These are phyloP conservation scores for Chamaenerion angustifolium DNA, from an alignment of 345 rosid genomes.

Conservation along the genomic window DNA sequence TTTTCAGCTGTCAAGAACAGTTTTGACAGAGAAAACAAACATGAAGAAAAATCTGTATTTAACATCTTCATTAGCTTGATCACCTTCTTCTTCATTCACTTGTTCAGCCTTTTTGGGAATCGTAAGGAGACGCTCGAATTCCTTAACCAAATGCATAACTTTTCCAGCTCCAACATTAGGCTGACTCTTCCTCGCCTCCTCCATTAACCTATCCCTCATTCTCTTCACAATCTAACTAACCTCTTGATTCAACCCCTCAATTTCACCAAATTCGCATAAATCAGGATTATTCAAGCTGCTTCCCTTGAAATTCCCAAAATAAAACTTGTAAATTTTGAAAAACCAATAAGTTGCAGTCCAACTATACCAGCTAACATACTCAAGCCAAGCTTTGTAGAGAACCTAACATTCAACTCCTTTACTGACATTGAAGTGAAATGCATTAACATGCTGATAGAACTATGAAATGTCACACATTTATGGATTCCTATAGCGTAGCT, in stretches of 20 bases:
- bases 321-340: too few relatives aligned
- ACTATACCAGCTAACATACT: too few relatives aligned
- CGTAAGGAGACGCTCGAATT: slow-evolving; percentile 51
- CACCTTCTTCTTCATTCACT: too few relatives aligned
- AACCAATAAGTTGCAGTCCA: too few relatives aligned
- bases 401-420: too few relatives aligned
- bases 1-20: slow-evolving; percentile 48
- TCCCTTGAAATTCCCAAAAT: slow-evolving; percentile 1
- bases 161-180: slow-evolving; percentile 40
- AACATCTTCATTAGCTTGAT: slow-evolving; percentile 12
- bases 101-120: slow-evolving; percentile 27
- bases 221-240: slow-evolving; percentile 65
- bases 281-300: slow-evolving; percentile 7
- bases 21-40: slow-evolving; percentile 37
- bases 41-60: slow-evolving; percentile 16
- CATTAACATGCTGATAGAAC: too few relatives aligned
- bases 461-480: too few relatives aligned
- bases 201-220: too few relatives aligned
- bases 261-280: slow-evolving; percentile 8
- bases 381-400: too few relatives aligned
- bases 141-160: slow-evolving; percentile 71
- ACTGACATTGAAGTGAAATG: too few relatives aligned
- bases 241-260: slow-evolving; percentile 7
- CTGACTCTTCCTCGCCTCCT: slow-evolving; percentile 46
- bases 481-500: too few relatives aligned